Base-by-base conservation (phyloP, 805 yeast genomes). In the Komagataella mondaviorum region DNA sequence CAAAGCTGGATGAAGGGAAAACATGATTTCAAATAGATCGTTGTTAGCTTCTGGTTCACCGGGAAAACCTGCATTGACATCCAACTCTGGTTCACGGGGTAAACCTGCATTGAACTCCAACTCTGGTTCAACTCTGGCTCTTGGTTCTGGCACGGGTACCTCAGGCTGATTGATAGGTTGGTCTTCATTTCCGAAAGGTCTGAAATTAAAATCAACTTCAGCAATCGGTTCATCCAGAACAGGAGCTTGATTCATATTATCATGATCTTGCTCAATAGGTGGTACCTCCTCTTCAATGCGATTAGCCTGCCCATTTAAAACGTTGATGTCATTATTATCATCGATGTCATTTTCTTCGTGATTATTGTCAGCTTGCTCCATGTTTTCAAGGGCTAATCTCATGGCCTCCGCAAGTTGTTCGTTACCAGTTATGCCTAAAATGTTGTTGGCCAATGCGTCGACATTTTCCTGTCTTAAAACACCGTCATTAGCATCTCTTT, bases 201-300 rank as follows among this genome's bases (percentile, higher is more conserved):
- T 46, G 22, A 18, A 46, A 14, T 18, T 17, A 7, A 56, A 7
- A 56, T 49, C 52, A 56, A 36, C 18, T 54, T 55, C 23, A 54
- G 51, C 2, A 59, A 17, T 54, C 71, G 63, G 52, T 66, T 69
- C 12, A 73, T 12, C 39, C 5, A 30, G 14, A 12, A 14, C 39
- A 30, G 39, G 12, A 7, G 48, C 30, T 4, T 20, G 23, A 46
- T n/a, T 3, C 1, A 30, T 5, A 30, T 30, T 14, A 30, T 10
- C 23, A 16, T 18, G 14, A 48, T 36, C 20, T 48, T 48, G 22
- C 16, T 43, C 43, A 16, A 36, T 14, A 48, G 22, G 20, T 12
- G 46, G 44, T 22, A 17, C 43, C 17, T 23, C 39, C 18, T 24
- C 17, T 22, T n/a, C 52, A 51, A 23, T 51, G 23, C 30, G 30